Conservation (phyloP, 371 early-diverging fungal genomes). For the Basidiobolus meristosporus region DNA sequence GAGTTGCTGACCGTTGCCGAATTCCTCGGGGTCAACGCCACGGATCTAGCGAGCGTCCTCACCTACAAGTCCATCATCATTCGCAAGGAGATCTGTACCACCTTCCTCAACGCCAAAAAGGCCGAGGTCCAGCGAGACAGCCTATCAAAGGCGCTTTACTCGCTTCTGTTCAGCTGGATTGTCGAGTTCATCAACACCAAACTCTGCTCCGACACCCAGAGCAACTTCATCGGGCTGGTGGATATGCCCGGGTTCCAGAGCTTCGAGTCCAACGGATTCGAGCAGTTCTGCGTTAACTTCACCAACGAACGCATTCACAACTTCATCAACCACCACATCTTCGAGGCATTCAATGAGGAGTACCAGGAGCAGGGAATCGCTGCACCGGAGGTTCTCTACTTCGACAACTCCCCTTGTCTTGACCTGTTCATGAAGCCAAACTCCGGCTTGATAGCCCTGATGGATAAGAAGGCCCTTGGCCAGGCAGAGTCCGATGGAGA, state of each 20-base stretch:
- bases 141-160: constrained; percentile 57
- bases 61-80: constrained; percentile 44
- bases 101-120: constrained; percentile 50
- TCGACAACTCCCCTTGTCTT: constrained; percentile 37
- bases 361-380: constrained; percentile 2
- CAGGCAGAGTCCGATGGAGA: constrained; percentile 14
- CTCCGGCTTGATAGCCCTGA: constrained; percentile 29
- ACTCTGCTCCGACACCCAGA: constrained; percentile 30
- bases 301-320: constrained; percentile 67
- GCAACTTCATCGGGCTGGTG: constrained; percentile 49
- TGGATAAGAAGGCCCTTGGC: too few relatives aligned
- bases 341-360: constrained; percentile 8
- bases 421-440: constrained; percentile 27
- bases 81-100: constrained; percentile 52
- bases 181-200: constrained; percentile 73
- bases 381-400: constrained; percentile 22
- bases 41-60: constrained; percentile 43
- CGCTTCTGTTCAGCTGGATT: constrained; percentile 68
- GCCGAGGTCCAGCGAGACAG: constrained; percentile 53
- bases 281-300: constrained; percentile 57
- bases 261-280: constrained; percentile 24
- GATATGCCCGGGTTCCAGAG: constrained; percentile 44
- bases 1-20: constrained; percentile 59
- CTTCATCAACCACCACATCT: constrained; percentile 23
- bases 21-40: constrained; percentile 66